phyloP scores from a whole-genome alignment of 768 basidiomycete genomes.

The Chiua virens region DNA sequence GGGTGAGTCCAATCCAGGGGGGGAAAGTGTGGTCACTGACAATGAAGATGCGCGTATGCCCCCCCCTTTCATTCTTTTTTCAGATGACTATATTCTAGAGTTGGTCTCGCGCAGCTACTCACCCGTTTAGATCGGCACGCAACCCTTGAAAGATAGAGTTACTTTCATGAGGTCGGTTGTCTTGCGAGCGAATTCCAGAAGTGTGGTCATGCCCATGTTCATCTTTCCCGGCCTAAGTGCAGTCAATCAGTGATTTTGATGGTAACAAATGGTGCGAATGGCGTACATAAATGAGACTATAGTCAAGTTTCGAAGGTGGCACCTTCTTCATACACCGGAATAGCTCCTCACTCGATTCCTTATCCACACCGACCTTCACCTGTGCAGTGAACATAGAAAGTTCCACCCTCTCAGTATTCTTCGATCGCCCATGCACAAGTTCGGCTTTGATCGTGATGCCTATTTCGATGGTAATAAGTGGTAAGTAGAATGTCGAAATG shows the following conservation, averaged over 20 bases:
- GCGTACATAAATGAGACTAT: conserved; percentile 6
- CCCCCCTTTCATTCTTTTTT: conserved; percentile 1
- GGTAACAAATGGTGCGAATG: too few species aligned
- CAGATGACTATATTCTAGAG: too few species aligned
- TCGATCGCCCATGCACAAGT: too few species aligned
- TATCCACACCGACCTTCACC: not conserved
- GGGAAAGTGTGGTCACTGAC: not conserved
- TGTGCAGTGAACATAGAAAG: conserved; percentile 31
- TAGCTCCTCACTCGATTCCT: not conserved
- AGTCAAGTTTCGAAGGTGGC: not conserved
- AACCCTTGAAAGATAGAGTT: conserved; percentile 7
- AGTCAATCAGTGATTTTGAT: not conserved
- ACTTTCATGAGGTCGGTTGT: not conserved
- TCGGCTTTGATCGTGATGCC: too few species aligned
- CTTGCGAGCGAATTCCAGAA: not conserved
- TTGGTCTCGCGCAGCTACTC: conserved; percentile 3
- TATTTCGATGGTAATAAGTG: too few species aligned
- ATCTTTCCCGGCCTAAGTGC: not conserved
- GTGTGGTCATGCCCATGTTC: not conserved
- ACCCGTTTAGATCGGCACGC: conserved; percentile 9
- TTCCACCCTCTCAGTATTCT: not conserved
- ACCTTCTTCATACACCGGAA: not conserved
- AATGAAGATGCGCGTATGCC: conserved; percentile 15
- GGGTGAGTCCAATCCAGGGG: not conserved
- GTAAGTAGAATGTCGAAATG: too few species aligned